These are phyloP conservation scores for Ceratobasidium sp. DNA, from an alignment of 1,284 basidiomycete genomes.

Conservation along the genomic window DNA sequence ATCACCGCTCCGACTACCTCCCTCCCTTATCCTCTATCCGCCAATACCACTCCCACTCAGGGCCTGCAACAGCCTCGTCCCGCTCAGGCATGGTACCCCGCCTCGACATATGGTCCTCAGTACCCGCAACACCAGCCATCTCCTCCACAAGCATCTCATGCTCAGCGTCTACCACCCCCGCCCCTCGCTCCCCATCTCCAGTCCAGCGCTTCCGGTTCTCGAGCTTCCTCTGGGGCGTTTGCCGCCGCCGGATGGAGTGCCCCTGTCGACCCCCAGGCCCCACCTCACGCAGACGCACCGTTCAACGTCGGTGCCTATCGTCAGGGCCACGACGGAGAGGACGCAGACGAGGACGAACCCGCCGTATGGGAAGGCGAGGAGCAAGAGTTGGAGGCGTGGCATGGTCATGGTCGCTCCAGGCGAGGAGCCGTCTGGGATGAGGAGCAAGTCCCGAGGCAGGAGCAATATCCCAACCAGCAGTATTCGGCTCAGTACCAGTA, in stretches of 20 bases:
- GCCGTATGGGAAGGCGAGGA: slow-evolving; percentile 12
- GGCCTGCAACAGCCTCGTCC: slow-evolving; percentile 22
- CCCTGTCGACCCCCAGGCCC: slow-evolving; percentile 41
- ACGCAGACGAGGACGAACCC: slow-evolving; percentile 34
- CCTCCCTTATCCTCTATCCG: slow-evolving; percentile 44
- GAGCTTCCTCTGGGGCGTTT: slow-evolving; percentile 5
- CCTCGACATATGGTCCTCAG: slow-evolving; percentile 38
- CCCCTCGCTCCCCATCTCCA: slow-evolving; percentile 62
- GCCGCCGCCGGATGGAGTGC: slow-evolving; percentile 46
- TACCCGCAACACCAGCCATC: slow-evolving; percentile 18
- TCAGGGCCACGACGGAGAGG: slow-evolving; percentile 42
- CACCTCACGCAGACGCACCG: slow-evolving; percentile 34
- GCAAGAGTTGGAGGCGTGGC: slow-evolving; percentile 15
- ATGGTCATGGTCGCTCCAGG: slow-evolving; percentile 14
- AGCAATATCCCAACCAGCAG: background rate
- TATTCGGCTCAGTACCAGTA: background rate
- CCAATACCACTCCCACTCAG: slow-evolving; percentile 22
- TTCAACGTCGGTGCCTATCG: slow-evolving; percentile 42
- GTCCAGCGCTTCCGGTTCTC: too few species aligned
- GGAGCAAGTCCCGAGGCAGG: background rate
- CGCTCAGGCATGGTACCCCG: slow-evolving; percentile 8
- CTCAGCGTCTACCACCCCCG: slow-evolving; percentile 8
- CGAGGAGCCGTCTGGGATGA: slow-evolving; percentile 16
- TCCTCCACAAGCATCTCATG: slow-evolving; percentile 13
- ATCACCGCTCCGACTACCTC: slow-evolving; percentile 53